Conservation (phyloP, 2,329 filamentous ascomycete species). For the Paracoccidioides brasiliensis region DNA sequence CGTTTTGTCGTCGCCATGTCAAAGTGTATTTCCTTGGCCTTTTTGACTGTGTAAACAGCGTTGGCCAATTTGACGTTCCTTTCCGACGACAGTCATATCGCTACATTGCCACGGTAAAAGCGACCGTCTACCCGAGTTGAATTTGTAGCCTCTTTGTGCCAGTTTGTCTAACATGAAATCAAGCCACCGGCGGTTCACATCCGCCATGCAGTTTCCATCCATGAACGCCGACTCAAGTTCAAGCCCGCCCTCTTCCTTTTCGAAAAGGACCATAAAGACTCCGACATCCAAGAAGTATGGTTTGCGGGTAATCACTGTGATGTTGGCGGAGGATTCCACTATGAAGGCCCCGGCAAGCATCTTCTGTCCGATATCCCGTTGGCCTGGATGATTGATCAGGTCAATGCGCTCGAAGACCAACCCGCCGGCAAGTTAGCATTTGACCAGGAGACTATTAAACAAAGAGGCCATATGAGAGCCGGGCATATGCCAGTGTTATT, state of each 20-base stretch:
- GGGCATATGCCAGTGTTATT: slow-evolving; percentile 3
- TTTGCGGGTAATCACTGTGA: slow-evolving; percentile 44
- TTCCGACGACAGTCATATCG: slow-evolving; percentile 26
- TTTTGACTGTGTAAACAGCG: slow-evolving; percentile 43
- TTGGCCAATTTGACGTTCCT: slow-evolving; percentile 23
- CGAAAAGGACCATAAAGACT: slow-evolving; percentile 13
- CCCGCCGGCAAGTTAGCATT: slow-evolving; percentile 16
- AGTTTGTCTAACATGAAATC: neutral
- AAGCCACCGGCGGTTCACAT: slow-evolving; percentile 34
- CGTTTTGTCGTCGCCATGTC: slow-evolving; percentile 37
- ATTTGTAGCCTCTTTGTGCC: slow-evolving; percentile 1
- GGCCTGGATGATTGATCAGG: slow-evolving; percentile 41
- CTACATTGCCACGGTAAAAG: slow-evolving; percentile 26
- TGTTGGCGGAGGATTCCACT: slow-evolving; percentile 41
- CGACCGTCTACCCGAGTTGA: slow-evolving; percentile 15
- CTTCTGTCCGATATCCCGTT: slow-evolving; percentile 38
- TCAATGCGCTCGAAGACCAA: slow-evolving; percentile 16
- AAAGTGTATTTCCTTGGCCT: slow-evolving; percentile 42
- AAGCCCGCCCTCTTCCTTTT: slow-evolving; percentile 35
- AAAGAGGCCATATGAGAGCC: slow-evolving; percentile 8
- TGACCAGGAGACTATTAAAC: slow-evolving; percentile 10
- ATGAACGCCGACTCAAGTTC: slow-evolving; percentile 45
- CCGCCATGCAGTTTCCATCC: slow-evolving; percentile 41
- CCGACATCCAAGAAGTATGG: slow-evolving; percentile 42
- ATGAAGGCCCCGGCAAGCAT: slow-evolving; percentile 17